phyloP scores from a whole-genome alignment of 1,139 yeast species.

The Hemisphaericaspora lyxosophila region DNA sequence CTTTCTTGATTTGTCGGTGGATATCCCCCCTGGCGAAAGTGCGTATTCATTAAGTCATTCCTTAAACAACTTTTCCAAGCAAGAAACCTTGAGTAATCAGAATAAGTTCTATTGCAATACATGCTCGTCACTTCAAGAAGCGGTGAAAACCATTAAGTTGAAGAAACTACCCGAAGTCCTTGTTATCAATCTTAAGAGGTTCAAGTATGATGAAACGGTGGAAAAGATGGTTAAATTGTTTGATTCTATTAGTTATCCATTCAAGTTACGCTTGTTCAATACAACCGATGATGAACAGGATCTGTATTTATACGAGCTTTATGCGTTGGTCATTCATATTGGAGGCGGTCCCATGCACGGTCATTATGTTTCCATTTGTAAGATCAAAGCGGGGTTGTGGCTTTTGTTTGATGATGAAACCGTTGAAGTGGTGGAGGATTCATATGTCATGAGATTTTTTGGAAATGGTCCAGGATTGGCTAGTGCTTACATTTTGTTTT shows the following conservation, averaged over 20 bases:
- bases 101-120: slow-evolving; percentile 92
- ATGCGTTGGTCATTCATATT: slow-evolving; percentile 86
- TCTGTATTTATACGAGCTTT: slow-evolving; percentile 67
- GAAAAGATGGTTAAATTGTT: slow-evolving; percentile 84
- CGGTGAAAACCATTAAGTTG: slow-evolving; percentile 86
- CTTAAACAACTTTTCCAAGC: slow-evolving; percentile 75
- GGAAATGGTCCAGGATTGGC: slow-evolving; percentile 91
- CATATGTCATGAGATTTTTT: slow-evolving; percentile 79
- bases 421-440: slow-evolving; percentile 83
- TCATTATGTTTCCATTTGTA: slow-evolving; percentile 85
- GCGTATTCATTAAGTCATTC: slow-evolving; percentile 69
- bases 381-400: slow-evolving; percentile 83
- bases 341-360: slow-evolving; percentile 99
- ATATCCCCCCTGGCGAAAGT: slow-evolving; percentile 69
- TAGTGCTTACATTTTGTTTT: slow-evolving; percentile 86
- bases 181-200: slow-evolving; percentile 83
- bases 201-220: slow-evolving; percentile 82
- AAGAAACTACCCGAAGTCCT: slow-evolving; percentile 75
- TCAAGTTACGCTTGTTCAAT: slow-evolving; percentile 69
- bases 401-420: slow-evolving; percentile 91
- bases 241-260: slow-evolving; percentile 81
- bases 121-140: slow-evolving; percentile 91
- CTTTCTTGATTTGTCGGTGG: slow-evolving; percentile 83
- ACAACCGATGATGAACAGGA: slow-evolving; percentile 55
- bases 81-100: slow-evolving; percentile 80